Base-by-base conservation (phyloP, 2,329 filamentous ascomycete species). In the Harringtonia aguacate region DNA sequence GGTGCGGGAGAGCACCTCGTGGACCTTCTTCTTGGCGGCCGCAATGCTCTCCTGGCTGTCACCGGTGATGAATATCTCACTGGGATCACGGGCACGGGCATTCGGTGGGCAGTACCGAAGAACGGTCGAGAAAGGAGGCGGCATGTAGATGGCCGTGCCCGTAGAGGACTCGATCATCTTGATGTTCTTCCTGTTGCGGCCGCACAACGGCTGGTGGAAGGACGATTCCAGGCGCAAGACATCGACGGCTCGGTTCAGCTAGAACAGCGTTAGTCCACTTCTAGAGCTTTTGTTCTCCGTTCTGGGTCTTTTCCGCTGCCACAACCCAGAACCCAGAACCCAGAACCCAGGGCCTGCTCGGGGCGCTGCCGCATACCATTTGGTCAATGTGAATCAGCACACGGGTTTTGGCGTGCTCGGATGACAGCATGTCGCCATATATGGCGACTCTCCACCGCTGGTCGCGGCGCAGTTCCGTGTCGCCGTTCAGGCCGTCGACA, bases 341-440 rank as follows among this genome's bases (percentile, higher is more conserved):
- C n/a, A n/a, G n/a, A n/a, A n/a, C n/a, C n/a, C n/a, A n/a, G n/a
- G n/a, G n/a, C n/a, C n/a, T n/a, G n/a, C n/a, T 13, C 8, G 30
- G n/a, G 39, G 4, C 9, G 39, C 49, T 48, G 15, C 7, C 15
- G 64, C 73, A 57, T 74, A 92, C 86, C 68, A 94, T 78, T 64
- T 88, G 86, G 62, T 98, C 92, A 59, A 98, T 97, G 73, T 95
- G 92, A 62, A 97, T 94, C 61, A 98, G 69, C 34, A 95, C 81
- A 52, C 92, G 79, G 17, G 90, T 95, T 73, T 98, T 98, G 44
- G 92, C 92, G 64, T 97, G 90, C 64, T 98, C 92, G 24, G 87
- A 84, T 53, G 88, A 95, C 66, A 97, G 80, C 64, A 92, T 83
- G 60, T 98, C 92, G 44, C 92, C 90, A 56, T 92, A 98, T 52